These are phyloP conservation scores for Paecilomyces fulvus DNA, from an alignment of 2,329 filamentous ascomycete genomes.

Conservation along the genomic window DNA sequence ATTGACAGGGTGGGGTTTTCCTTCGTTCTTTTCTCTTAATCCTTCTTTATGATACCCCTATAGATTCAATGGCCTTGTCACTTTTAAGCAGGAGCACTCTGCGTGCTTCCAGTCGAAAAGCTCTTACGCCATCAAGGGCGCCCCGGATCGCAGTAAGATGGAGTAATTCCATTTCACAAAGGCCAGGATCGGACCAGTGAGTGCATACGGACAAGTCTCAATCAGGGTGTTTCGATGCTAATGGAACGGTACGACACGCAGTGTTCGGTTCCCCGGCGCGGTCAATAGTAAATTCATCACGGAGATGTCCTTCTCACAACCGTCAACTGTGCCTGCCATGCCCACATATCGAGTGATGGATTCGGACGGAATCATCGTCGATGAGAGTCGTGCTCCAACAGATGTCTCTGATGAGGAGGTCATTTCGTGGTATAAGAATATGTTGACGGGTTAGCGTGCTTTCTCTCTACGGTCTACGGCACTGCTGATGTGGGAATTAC, in stretches of 20 bases:
- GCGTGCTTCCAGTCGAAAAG: conserved; percentile 4
- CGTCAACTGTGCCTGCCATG: conserved; percentile 64
- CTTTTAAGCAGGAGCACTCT: conserved; percentile 8
- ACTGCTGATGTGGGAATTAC: conserved; percentile 7
- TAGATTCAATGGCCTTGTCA: conserved; percentile 11
- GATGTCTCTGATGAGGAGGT: conserved; percentile 58
- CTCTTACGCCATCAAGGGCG: conserved; percentile 3
- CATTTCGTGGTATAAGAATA: conserved; percentile 53
- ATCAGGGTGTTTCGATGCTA: not conserved
- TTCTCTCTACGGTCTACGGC: not conserved
- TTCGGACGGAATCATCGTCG: conserved; percentile 76
- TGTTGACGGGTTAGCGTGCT: conserved; percentile 45
- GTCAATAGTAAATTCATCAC: conserved; percentile 88
- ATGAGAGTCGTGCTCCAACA: conserved; percentile 57
- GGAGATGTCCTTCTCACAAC: conserved; percentile 66
- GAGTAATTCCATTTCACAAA: conserved; percentile 48
- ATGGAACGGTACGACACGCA: conserved; percentile 20
- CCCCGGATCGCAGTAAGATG: conserved; percentile 31
- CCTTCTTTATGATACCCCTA: conserved; percentile 2
- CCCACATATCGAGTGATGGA: conserved; percentile 88
- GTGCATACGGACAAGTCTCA: conserved; percentile 9
- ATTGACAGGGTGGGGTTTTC: not conserved
- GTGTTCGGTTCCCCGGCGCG: conserved; percentile 77
- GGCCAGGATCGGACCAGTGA: conserved; percentile 52
- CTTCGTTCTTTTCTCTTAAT: conserved; percentile 2